Base-by-base conservation (phyloP, 1,284 basidiomycete genomes). In the Pseudozyma sp. region DNA sequence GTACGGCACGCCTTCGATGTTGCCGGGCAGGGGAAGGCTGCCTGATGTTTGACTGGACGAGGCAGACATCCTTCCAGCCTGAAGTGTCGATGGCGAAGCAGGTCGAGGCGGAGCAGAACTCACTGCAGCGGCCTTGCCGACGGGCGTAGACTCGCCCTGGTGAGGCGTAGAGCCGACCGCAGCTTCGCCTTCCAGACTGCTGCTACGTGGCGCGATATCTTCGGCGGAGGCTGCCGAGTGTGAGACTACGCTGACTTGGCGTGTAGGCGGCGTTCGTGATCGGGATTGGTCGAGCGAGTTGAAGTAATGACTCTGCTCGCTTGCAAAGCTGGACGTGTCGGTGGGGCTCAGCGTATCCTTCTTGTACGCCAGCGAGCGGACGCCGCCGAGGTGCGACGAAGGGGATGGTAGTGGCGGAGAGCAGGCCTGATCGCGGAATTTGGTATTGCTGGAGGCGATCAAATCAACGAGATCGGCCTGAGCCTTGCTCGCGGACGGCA, bases 1-100 rank as follows among this genome's bases (percentile, higher is more conserved):
- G 75, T 81, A 81, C 3, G 71, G 69, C 14, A 78, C 78, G 13
- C 79, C 77, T 37, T 77, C 75, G 34, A 73, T 69, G 39, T 56
- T 61, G 47, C 76, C 73, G 14, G 75, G 67, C 13, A 73, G 43
- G n/a, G 70, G 65, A 13, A 68, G 53, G 33, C 59, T 64, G 44
- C 64, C 60, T 5, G 69, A 72, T 5, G 59, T 58, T 47, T 56
- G 71, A 47, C 58, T 69, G 2, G 45, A 67, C 2, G 71, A 70
- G 11, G 47, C 34, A 3, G 68, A 60, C 44, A 59, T 54, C 43
- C 44, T 42, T 30, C 55, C 59, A 17, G 43, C 56, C 3, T 46
- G 63, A 2, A 45, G 46, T 6, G 24, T 34, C 2, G 57, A 45
- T 14, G 67, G 56, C 8, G 68, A 63, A 11, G 35, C 24, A 5